These are phyloP conservation scores for Neonectria magnoliae DNA, from an alignment of 2,329 filamentous ascomycete genomes.

Conservation along the genomic window DNA sequence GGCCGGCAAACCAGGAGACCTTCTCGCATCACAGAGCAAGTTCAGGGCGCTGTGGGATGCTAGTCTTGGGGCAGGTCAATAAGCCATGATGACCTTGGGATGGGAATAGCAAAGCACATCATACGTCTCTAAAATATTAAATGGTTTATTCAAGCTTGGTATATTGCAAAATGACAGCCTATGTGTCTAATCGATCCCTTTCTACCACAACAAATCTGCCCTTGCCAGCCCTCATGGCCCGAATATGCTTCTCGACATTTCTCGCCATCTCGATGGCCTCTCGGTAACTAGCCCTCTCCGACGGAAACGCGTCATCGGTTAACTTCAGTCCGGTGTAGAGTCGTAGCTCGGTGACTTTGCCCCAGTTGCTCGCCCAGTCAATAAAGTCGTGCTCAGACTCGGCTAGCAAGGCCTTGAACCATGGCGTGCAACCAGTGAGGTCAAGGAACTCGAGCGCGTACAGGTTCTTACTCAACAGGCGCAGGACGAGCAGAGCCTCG, in stretches of 20 bases:
- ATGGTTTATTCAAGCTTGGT: not conserved
- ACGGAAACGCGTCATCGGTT: slow-evolving; percentile 45
- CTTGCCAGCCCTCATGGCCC: slow-evolving; percentile 56
- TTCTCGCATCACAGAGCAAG: slow-evolving; percentile 30
- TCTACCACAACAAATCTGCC: slow-evolving; percentile 62
- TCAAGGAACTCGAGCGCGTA: slow-evolving; percentile 71
- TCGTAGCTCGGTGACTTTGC: slow-evolving; percentile 59
- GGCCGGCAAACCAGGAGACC: slow-evolving; percentile 36
- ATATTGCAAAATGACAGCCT: slow-evolving; percentile 12
- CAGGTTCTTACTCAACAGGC: slow-evolving; percentile 62
- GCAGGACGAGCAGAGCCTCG: slow-evolving; percentile 66
- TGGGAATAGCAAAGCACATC: not conserved
- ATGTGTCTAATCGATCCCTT: slow-evolving; percentile 46
- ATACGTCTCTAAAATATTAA: not conserved
- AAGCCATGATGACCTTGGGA: not conserved
- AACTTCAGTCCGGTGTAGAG: slow-evolving; percentile 57
- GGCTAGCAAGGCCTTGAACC: slow-evolving; percentile 60
- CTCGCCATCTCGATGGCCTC: slow-evolving; percentile 52
- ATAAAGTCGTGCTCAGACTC: slow-evolving; percentile 57
- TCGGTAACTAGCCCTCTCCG: slow-evolving; percentile 46
- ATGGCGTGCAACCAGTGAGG: slow-evolving; percentile 67
- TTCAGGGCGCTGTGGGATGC: slow-evolving; percentile 46
- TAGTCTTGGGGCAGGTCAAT: not conserved
- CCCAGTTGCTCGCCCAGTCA: slow-evolving; percentile 65
- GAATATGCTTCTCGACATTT: slow-evolving; percentile 59